These are phyloP conservation scores for Meredithiella fracta DNA, from an alignment of 2,329 filamentous ascomycete genomes.

Conservation along the genomic window DNA sequence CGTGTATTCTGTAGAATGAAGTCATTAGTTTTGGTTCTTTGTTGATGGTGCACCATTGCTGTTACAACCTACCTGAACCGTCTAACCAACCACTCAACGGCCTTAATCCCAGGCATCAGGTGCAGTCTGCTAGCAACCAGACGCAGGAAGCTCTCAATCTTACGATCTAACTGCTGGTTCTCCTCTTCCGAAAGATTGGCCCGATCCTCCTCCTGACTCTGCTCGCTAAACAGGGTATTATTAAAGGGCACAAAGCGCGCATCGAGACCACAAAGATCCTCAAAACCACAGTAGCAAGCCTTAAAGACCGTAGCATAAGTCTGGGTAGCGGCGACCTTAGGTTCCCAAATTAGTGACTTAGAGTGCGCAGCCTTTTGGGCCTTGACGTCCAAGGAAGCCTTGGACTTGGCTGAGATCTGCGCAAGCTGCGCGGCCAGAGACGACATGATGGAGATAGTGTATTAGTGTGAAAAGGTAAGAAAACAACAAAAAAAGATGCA, in stretches of 20 bases:
- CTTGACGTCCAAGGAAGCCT: constrained; percentile 79
- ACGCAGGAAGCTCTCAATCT: constrained; percentile 67
- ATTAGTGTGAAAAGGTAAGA: background rate
- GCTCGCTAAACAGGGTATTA: constrained; percentile 74
- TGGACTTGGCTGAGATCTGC: constrained; percentile 77
- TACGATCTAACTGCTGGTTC: constrained; percentile 64
- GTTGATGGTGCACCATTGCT: background rate
- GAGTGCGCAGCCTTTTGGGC: constrained; percentile 83
- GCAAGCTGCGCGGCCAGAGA: constrained; percentile 87
- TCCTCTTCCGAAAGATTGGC: constrained; percentile 66
- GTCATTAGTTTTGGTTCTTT: background rate
- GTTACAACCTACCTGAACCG: constrained; percentile 58
- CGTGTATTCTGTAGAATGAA: constrained; percentile 51
- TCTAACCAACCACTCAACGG: constrained; percentile 86
- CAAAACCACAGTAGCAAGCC: constrained; percentile 75
- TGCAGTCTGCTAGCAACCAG: constrained; percentile 61
- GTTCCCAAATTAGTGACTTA: constrained; percentile 88
- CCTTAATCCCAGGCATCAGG: constrained; percentile 74
- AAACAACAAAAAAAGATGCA: constrained; percentile 4
- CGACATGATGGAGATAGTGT: constrained; percentile 46
- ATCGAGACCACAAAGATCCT: constrained; percentile 81
- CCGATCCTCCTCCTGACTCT: constrained; percentile 79
- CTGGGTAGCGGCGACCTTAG: constrained; percentile 67
- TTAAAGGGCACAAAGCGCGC: constrained; percentile 58
- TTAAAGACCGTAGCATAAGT: constrained; percentile 79